Evolutionary conservation across 1,139 yeast genomes (phyloP).

Genomic region (Pneumocystis canis): DNA sequence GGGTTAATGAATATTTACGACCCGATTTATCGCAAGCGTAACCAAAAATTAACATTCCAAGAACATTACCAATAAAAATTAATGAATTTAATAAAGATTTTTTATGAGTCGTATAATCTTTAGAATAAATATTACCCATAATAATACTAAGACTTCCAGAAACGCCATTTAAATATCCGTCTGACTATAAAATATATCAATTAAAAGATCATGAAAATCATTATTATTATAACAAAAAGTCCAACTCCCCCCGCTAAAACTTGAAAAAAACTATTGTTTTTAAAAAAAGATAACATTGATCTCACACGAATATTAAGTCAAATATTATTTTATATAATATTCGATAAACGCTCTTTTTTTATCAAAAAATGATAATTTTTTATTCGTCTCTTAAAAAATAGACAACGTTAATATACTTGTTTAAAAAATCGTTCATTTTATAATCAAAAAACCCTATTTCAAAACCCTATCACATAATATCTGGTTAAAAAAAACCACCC

Average conservation of each 20-base stretch:
- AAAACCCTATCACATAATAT: no score
- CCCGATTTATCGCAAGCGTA: conserved; percentile 62
- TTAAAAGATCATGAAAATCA: background rate
- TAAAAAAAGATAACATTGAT: background rate
- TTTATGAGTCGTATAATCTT: conserved; percentile 43
- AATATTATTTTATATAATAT: no score
- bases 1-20: conserved; percentile 67
- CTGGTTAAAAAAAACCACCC: no score
- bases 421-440: no score
- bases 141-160: conserved; percentile 64
- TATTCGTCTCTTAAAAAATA: no score
- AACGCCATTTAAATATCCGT: conserved; percentile 24
- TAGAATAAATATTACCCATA: conserved; percentile 48
- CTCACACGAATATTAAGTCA: no score
- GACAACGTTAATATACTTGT: no score
- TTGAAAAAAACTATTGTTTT: background rate
- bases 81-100: conserved; percentile 56
- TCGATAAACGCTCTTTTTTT: no score
- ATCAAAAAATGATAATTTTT: no score
- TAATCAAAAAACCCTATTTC: no score
- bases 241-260: background rate
- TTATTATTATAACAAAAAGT: background rate
- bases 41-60: conserved; percentile 75
- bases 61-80: conserved; percentile 79
- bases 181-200: background rate